Evolutionary conservation across 2,329 filamentous ascomycete species (phyloP), one percentile per base, ranked within the genome.

Genomic region (Colletotrichum gigasporum): DNA sequence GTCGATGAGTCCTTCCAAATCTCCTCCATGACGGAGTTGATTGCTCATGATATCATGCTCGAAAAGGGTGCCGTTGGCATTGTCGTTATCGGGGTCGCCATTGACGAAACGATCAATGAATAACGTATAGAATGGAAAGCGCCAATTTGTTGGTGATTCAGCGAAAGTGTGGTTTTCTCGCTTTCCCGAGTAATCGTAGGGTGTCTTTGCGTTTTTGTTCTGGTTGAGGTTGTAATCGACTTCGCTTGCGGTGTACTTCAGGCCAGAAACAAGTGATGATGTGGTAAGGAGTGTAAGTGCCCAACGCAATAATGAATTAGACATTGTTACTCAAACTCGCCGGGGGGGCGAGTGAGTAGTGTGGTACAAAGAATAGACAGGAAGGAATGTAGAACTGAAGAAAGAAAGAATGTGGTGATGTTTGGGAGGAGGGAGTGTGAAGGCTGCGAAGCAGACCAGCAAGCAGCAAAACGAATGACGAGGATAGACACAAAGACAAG

Each of bases 71-170:
- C 80, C 83, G 71, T 90, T 90, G 42, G 82, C 82, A 69, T 90
- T 83, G 71, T 90, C 87, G 70, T 90, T 90, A 2, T 79, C 80
- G 7, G 88, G 87, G 69, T 90, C 84, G 18, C 88, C 88, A 69
- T 90, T 90, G 41, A 88, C 86, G 69, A 85, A 90, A 63, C 86
- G 79, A 72, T 90, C 88, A 10, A 89, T 74, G 71, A 89, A 89
- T 45, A 90, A 76, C 8, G 86, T 88, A 72, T 91, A 91, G 70
- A 90, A 86, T 0, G 88, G 88, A 65, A 90, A 83, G 24, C 88
- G 81, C 88, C 88, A 91, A 68, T 87, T 90, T 0, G 77, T 72
- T 1, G 88, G 88, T 18, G 87, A 90, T 0, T 79, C 75, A 16
- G 76, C 72, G 68, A 85, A 90, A 4, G 71, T 74, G 71, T 87